These are phyloP conservation scores for Croton laevigatus DNA, from an alignment of 441 rosid genomes.

Conservation along the genomic window DNA sequence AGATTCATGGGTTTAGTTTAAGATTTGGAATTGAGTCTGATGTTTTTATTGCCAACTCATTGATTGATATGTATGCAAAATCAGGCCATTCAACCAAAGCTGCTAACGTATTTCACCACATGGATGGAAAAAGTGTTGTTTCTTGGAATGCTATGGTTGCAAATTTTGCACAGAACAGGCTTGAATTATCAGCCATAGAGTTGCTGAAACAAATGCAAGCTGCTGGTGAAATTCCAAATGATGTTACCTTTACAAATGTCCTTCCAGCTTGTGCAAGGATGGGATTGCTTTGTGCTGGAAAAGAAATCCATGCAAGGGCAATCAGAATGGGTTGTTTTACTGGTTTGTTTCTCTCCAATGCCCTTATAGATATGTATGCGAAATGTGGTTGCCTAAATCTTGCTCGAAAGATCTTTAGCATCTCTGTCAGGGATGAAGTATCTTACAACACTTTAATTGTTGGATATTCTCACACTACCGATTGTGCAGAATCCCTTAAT, in stretches of 20 bases:
- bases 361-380: conserved; percentile 58
- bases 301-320: conserved; percentile 54
- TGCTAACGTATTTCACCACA: conserved; percentile 52
- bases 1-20: conserved; percentile 67
- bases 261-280: conserved; percentile 60
- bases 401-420: conserved; percentile 42
- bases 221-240: conserved; percentile 60
- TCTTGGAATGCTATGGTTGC: conserved; percentile 81
- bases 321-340: conserved; percentile 33
- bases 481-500: conserved; percentile 45
- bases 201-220: conserved; percentile 64
- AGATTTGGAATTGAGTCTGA: conserved; percentile 53
- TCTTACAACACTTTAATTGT: conserved; percentile 52
- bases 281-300: conserved; percentile 42
- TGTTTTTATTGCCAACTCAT: conserved; percentile 69
- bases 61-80: conserved; percentile 89
- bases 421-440: conserved; percentile 43
- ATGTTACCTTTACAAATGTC: conserved; percentile 68
- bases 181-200: conserved; percentile 55
- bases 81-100: conserved; percentile 69
- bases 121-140: conserved; percentile 58
- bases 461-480: conserved; percentile 45
- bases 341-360: conserved; percentile 53
- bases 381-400: conserved; percentile 48
- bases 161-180: conserved; percentile 72